Base-by-base conservation (phyloP, 148 eudicot species). In the Arbutus unedo region DNA sequence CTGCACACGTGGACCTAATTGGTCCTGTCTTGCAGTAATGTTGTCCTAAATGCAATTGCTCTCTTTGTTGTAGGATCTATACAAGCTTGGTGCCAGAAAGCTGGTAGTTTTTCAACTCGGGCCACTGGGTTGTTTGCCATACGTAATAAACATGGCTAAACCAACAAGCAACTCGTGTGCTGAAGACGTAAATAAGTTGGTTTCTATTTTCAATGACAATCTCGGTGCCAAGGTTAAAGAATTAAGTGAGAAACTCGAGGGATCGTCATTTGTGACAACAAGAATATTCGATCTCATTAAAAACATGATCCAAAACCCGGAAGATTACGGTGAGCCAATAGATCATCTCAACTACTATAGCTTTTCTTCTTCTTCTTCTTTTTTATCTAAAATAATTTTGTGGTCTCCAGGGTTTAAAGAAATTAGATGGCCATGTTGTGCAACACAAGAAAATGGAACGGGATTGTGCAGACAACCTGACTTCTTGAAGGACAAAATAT, bases 111-210 rank as follows among this genome's bases (percentile, higher is more conserved):
- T 77, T 48, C 44, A 77, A 77, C 54, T 77, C 5, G 80, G 80
- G 18, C 80, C 80, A 55, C 11, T 77, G n/a, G 80, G 80, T 38
- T 77, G 80, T 23, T 77, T 25, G 5, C 80, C 80, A 15, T 77
- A 55, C 19, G 14, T 77, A 8, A 55, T 56, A 3, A 66, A 77
- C 48, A 38, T 53, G 44, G 2, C 11, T 11, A 77, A 77, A 55
- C 80, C 49, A 3, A 5, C 80, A 77, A 55, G 67, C 54, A 77
- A 19, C 23, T 8, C n/a, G 54, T 56, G 68, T 56, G 80, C 8
- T 5, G 80, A 55, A 11, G 9, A 50, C 8, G 13, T 11, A 0
- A 50, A 50, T 11, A 7, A 50, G 54, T 50, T 50, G 54, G 62
- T 51, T 2, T 53, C 79, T 25, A 77, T 47, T 14, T 77, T 77